Evolutionary conservation across 768 basidiomycete genomes (phyloP).

Genomic region (Hebeloma cylindrosporum): DNA sequence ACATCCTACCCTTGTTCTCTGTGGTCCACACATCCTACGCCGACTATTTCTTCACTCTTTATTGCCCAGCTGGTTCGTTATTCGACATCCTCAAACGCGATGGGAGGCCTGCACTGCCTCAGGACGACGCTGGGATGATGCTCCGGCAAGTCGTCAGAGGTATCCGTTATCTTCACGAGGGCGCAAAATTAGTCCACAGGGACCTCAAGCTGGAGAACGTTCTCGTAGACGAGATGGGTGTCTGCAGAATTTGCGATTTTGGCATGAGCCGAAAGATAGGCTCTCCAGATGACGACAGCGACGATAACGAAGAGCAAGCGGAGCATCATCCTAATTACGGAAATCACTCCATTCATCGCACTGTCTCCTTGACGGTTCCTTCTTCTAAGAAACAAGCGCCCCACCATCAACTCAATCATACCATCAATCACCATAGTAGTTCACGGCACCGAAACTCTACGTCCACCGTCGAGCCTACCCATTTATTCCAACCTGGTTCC

Average conservation of each 20-base stretch:
- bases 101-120: constrained; percentile 63
- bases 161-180: constrained; percentile 79
- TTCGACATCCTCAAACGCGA: constrained; percentile 79
- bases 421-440: constrained; percentile 39
- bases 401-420: constrained; percentile 29
- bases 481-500: constrained; percentile 69
- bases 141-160: constrained; percentile 85
- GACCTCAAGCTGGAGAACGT: constrained; percentile 98
- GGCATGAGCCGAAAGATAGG: constrained; percentile 74
- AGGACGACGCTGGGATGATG: constrained; percentile 81
- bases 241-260: constrained; percentile 86
- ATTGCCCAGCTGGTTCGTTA: constrained; percentile 83
- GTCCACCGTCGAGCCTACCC: constrained; percentile 28
- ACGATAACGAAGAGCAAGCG: constrained; percentile 28
- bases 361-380: constrained; percentile 39
- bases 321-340: constrained; percentile 17
- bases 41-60: constrained; percentile 80
- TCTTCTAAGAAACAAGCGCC: constrained; percentile 24
- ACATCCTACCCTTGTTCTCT: constrained; percentile 82
- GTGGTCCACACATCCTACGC: constrained; percentile 57
- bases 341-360: constrained; percentile 35
- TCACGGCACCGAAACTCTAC: constrained; percentile 54
- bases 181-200: constrained; percentile 78
- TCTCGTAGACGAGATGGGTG: constrained; percentile 83
- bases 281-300: constrained; percentile 40